Evolutionary conservation across 257 asterid species (phyloP).

Genomic region (Jasminum sambac): DNA sequence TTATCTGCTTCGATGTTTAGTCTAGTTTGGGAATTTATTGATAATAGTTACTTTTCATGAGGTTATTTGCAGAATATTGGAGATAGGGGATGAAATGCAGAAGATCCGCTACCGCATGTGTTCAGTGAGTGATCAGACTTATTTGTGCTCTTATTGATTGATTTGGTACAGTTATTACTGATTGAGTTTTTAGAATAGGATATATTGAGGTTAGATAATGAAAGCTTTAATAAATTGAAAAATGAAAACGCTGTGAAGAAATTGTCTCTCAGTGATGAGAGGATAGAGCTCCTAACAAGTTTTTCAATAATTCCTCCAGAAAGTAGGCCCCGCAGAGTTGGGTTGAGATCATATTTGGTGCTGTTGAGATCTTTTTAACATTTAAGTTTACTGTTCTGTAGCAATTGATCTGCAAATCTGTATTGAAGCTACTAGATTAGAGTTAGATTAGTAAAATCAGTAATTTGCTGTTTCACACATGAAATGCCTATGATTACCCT

Average conservation of each 20-base stretch:
- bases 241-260: not conserved
- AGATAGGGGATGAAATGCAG: constrained; percentile 39
- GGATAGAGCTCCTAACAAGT: not conserved
- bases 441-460: not conserved
- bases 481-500: not conserved
- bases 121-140: constrained; percentile 34
- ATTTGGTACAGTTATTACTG: not conserved
- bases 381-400: not conserved
- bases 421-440: not conserved
- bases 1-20: not conserved
- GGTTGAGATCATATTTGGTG: not conserved
- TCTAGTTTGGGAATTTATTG: constrained; percentile 13
- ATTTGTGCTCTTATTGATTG: not conserved
- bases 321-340: not conserved
- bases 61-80: constrained; percentile 40
- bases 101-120: constrained; percentile 27
- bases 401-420: not conserved
- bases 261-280: not conserved
- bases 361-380: not conserved
- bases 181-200: constrained; percentile 13
- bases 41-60: constrained; percentile 3
- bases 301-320: not conserved
- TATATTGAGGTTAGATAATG: not conserved
- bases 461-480: not conserved
- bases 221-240: not conserved